Conservation (phyloP, 1,284 basidiomycete genomes). For the Ceratobasidium sp. region DNA sequence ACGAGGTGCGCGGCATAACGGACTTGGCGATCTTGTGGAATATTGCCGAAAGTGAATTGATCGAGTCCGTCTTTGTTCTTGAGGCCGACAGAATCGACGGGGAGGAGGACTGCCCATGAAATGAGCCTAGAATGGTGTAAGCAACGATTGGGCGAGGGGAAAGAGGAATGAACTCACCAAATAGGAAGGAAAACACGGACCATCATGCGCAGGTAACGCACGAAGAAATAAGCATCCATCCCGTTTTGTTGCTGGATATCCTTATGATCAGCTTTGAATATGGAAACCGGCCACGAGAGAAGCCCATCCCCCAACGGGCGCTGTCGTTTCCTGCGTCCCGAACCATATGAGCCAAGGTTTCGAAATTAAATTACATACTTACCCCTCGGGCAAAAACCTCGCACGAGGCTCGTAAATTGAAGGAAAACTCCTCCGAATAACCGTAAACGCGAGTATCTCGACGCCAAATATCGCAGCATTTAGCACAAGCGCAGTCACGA, state of each 20-base stretch:
- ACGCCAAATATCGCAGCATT: conserved; percentile 69
- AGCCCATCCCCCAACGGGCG: conserved; percentile 62
- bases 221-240: conserved; percentile 81
- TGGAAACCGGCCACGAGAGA: conserved; percentile 71
- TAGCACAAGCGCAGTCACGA: conserved; percentile 81
- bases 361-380: conserved; percentile 57
- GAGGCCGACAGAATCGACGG: conserved; percentile 69
- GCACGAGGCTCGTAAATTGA: conserved; percentile 86
- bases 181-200: conserved; percentile 75
- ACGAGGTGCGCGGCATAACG: conserved; percentile 66
- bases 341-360: conserved; percentile 14
- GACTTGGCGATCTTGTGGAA: conserved; percentile 46
- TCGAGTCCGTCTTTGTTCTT: conserved; percentile 61
- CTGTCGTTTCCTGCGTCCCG: conserved; percentile 66
- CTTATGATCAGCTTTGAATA: conserved; percentile 62
- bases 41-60: conserved; percentile 66
- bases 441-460: conserved; percentile 66
- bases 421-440: conserved; percentile 78
- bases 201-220: conserved; percentile 75
- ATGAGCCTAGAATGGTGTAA: not conserved
- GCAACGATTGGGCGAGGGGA: not conserved
- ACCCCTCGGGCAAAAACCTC: conserved; percentile 68
- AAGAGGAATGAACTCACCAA: conserved; percentile 56
- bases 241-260: conserved; percentile 70
- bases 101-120: conserved; percentile 55